Base-by-base conservation (phyloP, 768 basidiomycete genomes). In the Rhodotorula toruloides region DNA sequence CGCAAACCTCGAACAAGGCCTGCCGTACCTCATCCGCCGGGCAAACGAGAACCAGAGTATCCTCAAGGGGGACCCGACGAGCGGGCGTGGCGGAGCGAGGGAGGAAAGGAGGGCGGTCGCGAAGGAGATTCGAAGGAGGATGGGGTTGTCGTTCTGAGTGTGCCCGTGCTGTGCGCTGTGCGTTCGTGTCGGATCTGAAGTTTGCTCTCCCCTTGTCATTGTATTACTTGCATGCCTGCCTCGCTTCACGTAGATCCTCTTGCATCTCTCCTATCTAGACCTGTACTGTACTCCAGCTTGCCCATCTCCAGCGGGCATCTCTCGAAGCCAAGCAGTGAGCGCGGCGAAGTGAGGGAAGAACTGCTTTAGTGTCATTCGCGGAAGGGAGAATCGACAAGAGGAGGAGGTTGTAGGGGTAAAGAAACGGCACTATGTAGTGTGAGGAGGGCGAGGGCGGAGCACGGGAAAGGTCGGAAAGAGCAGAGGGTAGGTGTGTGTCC, bases 1-100 rank as follows among this genome's bases (percentile, higher is more conserved):
- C 67, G 75, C 73, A 4, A 63, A 66, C 17, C 59, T 76, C 40
- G 65, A 60, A 37, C 67, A 75, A 48, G 72, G 68, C 14, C 54
- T 76, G 25, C 75, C 75, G 7, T 76, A 76, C 67, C 61, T 76
- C 47, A 69, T 71, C 31, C 66, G 73, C 25, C 56, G 70, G 22
- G 72, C 72, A 36, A 63, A 61, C 55, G 72, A 73, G 65, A 73
- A 73, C 72, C 54, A 61, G 39, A 58, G 61, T 39, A 65, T 72
- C 42, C 58, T 72, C 42, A 58, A 72, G 53, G 63, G 66, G 12
- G 66, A 72, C 53, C 60, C 66, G 44, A 67, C 60, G 6, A 59
- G 56, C 10, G 66, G 70, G 4, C 60, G 63, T 14, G 66, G 70
- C 8, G 63, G 66, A 6, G 69, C 69, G 3, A 22, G 42, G 19